Evolutionary conservation across 176 grass and related monocot genomes (phyloP), one percentile per base, ranked within the genome.

Genomic region (Aegilops sharonensis): DNA sequence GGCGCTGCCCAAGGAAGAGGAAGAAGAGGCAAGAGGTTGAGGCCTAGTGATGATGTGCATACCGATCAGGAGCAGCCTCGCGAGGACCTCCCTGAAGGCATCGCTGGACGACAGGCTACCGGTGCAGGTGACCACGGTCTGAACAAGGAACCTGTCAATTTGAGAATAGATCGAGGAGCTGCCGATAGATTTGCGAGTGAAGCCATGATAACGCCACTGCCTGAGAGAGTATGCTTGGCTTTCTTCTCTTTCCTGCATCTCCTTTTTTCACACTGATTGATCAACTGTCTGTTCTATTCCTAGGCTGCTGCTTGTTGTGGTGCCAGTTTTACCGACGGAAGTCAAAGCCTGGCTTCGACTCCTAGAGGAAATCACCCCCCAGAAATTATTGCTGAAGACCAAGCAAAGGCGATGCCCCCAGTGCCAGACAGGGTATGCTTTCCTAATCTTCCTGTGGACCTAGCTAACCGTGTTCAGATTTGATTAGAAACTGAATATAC

Each of bases 131-230:
- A 76, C 75, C 83, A 84, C 47, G 60, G 75, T 78, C 84, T 82
- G 56, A 79, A 86, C 71, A 68, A 84, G 69, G 77, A 24, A 64
- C 40, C 75, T 39, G 80, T 57, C 4, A 42, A 6, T 84, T 84
- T 25, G 73, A 39, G 71, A 5, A 93, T 96, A 85, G 87, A 86
- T 4, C 85, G 85, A 64, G 89, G 79, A 78, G 88, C 84, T 68
- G 64, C 69, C 0, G 94, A 96, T 24, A 96, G 78, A 87, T 27
- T 89, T 40, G 79, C 88, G 81, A 89, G 0, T 68, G 92, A 94
- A 37, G 3, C 77, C 13, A 73, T 7, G 13, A 52, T 81, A 71
- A 69, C 87, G 6, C 84, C 90, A 68, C 84, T 89, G 21, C 81
- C 90, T 83, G 92, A 94, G 85, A 81, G 81, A 77, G 94, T 97